Base-by-base conservation (phyloP, 2,329 filamentous ascomycete genomes). In the Fusarium caatingaense region DNA sequence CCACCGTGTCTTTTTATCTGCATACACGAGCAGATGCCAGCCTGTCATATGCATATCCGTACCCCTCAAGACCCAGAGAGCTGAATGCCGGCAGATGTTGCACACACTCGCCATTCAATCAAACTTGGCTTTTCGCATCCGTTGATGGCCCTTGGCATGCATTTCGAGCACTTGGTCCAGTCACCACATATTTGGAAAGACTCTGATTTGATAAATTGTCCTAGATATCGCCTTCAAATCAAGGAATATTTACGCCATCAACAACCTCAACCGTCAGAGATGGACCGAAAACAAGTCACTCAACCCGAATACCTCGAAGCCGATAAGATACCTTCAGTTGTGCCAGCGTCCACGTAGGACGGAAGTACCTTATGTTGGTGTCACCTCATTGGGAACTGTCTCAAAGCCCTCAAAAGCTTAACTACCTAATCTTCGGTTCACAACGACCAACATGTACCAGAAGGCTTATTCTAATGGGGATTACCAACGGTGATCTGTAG, bases 81-180 rank as follows among this genome's bases (percentile, higher is more conserved):
- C 67, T 41, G 74, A 71, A 32, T 25, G 69, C 71, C 48, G 69
- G 67, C 40, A 72, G 62, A 49, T 71, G 74, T 74, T 76, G 72
- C 71, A 76, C 74, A 44, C 61, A 63, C 41, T 54, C 55, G 20
- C 42, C 62, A 68, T 47, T 67, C 65, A 30, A 59, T 64, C 60
- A 74, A 74, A 51, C 58, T 72, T 61, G 74, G 71, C 30, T 65
- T 66, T 59, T 72, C 72, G 72, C 67, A 74, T 58, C 48, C 64
- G 30, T 67, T 48, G 34, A 74, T 69, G 67, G 64, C 57, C 40
- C 21, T 54, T 41, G n/a, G 28, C 16, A 70, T 34, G 45, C 74
- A 57, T 64, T 67, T 59, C 61, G 62, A 72, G 69, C 48, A 60
- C 60, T 41, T 28, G 46, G 6, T 64, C 72, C 65, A 71, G 64